A percentile compares a stretch with the other conserved stretches of the same genome.
phyloP scores from a whole-genome alignment of 2,329 filamentous ascomycete species.

The Cladosporium halotolerans region DNA sequence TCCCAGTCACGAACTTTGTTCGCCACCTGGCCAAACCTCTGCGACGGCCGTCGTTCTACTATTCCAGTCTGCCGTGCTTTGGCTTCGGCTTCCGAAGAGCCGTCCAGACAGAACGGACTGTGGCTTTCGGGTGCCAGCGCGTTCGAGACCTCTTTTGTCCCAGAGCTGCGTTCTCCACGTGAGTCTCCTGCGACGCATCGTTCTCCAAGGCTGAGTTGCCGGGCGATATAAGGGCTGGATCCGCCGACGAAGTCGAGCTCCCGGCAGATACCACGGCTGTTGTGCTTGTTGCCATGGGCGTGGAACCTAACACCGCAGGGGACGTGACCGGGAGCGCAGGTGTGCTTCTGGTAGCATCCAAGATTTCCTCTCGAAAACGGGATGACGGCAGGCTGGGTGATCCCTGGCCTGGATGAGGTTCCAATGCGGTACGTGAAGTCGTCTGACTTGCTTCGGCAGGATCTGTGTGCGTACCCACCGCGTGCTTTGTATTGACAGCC shows the following conservation, averaged over 20 bases:
- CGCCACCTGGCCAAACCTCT: background rate
- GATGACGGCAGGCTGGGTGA: background rate
- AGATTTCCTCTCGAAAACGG: background rate
- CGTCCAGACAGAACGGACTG: background rate
- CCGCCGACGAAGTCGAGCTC: no score
- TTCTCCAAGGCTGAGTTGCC: background rate
- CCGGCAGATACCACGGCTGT: no score
- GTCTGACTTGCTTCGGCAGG: background rate
- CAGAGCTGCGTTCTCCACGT: no score
- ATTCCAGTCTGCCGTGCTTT: background rate
- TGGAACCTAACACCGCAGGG: background rate
- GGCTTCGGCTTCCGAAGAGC: constrained; percentile 4
- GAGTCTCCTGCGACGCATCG: background rate
- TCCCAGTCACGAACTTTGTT: constrained; percentile 1
- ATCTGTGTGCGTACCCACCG: background rate
- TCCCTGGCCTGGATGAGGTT: no score
- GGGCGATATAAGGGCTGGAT: background rate
- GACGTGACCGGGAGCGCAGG: background rate
- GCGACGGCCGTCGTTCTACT: background rate
- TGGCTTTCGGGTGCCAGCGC: background rate
- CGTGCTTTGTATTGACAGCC: background rate
- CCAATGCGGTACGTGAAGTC: no score
- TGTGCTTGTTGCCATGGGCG: no score
- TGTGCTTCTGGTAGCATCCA: background rate
- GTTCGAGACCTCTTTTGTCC: background rate